Evolutionary conservation across 2,329 filamentous ascomycete species (phyloP).

Genomic region (Biscogniauxia sp.): DNA sequence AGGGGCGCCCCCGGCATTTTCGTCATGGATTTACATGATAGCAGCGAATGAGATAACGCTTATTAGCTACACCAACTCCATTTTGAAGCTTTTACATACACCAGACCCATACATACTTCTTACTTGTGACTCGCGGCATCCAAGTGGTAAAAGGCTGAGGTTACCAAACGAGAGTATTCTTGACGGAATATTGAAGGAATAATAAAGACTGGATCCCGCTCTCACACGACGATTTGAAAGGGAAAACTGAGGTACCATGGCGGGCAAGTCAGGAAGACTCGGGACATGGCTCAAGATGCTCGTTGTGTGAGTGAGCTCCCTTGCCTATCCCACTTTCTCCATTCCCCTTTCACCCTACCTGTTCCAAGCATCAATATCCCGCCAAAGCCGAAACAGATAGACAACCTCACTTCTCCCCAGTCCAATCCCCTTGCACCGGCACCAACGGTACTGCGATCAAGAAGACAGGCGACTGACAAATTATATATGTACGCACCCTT

Average conservation of each 20-base stretch:
- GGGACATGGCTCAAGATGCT: constrained; percentile 68
- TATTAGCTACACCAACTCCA: neutral
- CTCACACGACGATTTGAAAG: too few relatives aligned
- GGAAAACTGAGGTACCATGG: constrained; percentile 29
- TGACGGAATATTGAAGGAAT: too few relatives aligned
- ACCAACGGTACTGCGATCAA: neutral
- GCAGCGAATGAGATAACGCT: neutral
- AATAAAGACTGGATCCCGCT: too few relatives aligned
- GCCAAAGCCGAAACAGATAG: too few relatives aligned
- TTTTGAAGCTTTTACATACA: neutral
- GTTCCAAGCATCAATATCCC: constrained; percentile 10
- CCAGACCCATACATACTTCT: neutral
- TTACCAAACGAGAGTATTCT: too few relatives aligned
- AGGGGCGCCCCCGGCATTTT: constrained; percentile 17
- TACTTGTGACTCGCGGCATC: too few relatives aligned
- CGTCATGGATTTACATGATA: constrained; percentile 22
- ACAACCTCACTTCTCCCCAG: too few relatives aligned
- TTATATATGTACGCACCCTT: neutral
- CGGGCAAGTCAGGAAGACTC: constrained; percentile 53
- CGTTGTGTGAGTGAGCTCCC: constrained; percentile 53
- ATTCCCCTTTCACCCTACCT: too few relatives aligned
- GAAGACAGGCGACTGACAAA: constrained; percentile 4
- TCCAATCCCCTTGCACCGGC: neutral
- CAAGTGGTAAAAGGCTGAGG: too few relatives aligned
- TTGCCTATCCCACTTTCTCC: too few relatives aligned